Conservation (phyloP, 1,139 yeast species). For the Kodamaea sp. region DNA sequence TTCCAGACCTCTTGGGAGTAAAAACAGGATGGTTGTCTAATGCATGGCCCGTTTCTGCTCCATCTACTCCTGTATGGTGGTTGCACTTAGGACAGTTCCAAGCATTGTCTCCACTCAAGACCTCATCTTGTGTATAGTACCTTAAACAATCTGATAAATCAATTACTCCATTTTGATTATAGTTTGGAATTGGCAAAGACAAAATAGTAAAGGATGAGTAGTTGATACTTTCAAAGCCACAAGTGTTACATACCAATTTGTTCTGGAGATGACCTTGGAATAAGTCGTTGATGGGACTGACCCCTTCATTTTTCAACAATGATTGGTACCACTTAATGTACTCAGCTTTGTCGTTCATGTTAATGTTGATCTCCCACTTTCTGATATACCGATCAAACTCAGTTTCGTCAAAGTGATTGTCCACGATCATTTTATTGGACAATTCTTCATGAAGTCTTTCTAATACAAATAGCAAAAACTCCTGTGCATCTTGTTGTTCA, state of each 20-base stretch:
- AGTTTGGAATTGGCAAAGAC: constrained; percentile 67
- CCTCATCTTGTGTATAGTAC: constrained; percentile 67
- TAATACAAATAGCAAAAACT: constrained; percentile 62
- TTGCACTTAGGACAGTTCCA: constrained; percentile 78
- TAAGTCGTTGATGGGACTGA: constrained; percentile 63
- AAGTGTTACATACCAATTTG: constrained; percentile 59
- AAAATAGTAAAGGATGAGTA: constrained; percentile 64
- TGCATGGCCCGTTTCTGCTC: constrained; percentile 9
- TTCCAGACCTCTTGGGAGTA: constrained; percentile 31
- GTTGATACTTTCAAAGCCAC: constrained; percentile 59
- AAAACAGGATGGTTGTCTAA: constrained; percentile 44
- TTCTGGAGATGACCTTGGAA: constrained; percentile 72
- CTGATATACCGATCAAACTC: constrained; percentile 29
- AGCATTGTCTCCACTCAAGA: constrained; percentile 69
- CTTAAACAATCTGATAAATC: constrained; percentile 63
- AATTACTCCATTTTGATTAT: constrained; percentile 25
- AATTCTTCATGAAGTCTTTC: constrained; percentile 73
- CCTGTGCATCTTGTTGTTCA: constrained; percentile 82
- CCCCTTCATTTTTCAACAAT: constrained; percentile 55
- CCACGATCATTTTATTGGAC: constrained; percentile 30
- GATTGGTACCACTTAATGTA: constrained; percentile 62
- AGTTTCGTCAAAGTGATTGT: constrained; percentile 13
- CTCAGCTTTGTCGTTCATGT: constrained; percentile 42
- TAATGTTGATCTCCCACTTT: constrained; percentile 36
- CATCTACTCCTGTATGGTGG: constrained; percentile 1